Evolutionary conservation across 768 basidiomycete species (phyloP).

Genomic region (Ramaria rubella): DNA sequence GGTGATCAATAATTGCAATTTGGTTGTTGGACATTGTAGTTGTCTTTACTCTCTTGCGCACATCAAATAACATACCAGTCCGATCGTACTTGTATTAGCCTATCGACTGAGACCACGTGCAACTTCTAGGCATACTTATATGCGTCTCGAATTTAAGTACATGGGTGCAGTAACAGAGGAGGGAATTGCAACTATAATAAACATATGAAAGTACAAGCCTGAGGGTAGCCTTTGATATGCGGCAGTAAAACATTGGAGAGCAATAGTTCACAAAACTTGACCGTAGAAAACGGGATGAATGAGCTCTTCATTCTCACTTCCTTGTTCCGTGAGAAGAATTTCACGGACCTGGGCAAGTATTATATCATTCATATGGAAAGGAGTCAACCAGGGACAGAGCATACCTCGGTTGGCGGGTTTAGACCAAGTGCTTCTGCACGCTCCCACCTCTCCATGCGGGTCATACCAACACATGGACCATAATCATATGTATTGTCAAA

Average conservation of each 20-base stretch:
- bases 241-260: not conserved
- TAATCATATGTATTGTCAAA: slow-evolving; percentile 78
- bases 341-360: slow-evolving; percentile 57
- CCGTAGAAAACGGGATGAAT: slow-evolving; percentile 56
- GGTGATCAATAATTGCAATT: not conserved
- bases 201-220: not conserved
- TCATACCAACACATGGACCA: slow-evolving; percentile 72
- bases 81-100: not conserved
- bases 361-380: not conserved
- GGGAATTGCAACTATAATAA: not conserved
- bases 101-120: not conserved
- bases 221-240: not conserved
- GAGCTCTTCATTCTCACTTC: slow-evolving; percentile 44
- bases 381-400: slow-evolving; percentile 13
- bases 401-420: slow-evolving; percentile 71
- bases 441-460: slow-evolving; percentile 85
- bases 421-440: slow-evolving; percentile 73
- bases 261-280: slow-evolving; percentile 20
- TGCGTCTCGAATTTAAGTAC: not conserved
- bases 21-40: not conserved
- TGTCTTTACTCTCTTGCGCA: not conserved
- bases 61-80: not conserved
- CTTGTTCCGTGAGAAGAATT: slow-evolving; percentile 68
- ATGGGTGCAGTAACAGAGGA: too few species aligned
- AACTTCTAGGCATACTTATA: not conserved